Percentiles rank a stretch among this genome's conserved stretches.
Conservation (phyloP, 345 rosid genomes). For the Gossypium stocksii region DNA sequence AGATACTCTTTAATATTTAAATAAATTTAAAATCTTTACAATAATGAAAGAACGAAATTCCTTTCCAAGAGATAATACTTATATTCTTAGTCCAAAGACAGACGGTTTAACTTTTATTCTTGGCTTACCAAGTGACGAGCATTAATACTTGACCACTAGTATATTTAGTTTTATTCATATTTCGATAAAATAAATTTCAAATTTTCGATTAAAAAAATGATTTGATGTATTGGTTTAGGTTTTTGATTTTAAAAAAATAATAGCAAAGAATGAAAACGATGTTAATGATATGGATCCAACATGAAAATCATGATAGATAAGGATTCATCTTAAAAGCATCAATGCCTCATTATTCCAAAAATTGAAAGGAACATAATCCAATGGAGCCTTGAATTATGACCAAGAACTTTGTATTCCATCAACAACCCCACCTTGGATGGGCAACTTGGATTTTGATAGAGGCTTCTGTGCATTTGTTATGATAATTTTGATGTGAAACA, state of each 20-base stretch:
- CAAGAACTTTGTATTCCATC: constrained; percentile 5
- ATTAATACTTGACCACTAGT: too few species aligned
- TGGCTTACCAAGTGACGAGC: too few species aligned
- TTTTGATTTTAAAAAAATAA: not conserved
- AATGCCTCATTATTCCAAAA: not conserved
- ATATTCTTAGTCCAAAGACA: too few species aligned
- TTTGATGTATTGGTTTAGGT: not conserved
- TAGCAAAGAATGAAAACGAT: not conserved
- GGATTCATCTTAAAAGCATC: not conserved
- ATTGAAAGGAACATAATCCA: not conserved
- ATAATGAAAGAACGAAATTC: too few species aligned
- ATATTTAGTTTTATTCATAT: too few species aligned
- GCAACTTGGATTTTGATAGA: not conserved
- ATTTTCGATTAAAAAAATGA: not conserved
- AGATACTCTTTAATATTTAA: too few species aligned
- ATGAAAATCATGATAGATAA: not conserved
- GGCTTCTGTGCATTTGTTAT: not conserved
- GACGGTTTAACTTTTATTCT: too few species aligned
- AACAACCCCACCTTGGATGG: constrained; percentile 1
- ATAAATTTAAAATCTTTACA: too few species aligned
- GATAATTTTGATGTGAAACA: not conserved
- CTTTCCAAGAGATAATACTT: too few species aligned
- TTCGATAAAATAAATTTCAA: not conserved
- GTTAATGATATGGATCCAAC: not conserved
- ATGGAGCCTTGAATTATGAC: not conserved